Base-by-base conservation (phyloP, 1,139 yeast genomes). In the Suhomyces anneliseae region DNA sequence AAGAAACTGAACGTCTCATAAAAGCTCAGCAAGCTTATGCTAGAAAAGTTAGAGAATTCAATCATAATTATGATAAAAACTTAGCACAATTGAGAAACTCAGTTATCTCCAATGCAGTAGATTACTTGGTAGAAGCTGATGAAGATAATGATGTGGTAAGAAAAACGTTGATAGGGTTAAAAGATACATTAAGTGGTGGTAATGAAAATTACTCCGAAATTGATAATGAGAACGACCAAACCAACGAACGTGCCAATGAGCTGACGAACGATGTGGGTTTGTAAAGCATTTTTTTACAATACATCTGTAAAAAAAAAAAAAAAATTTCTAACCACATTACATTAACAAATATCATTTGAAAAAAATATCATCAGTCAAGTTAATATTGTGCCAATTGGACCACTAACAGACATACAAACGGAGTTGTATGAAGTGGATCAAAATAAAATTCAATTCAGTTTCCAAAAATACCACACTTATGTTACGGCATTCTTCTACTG, bases 1-100 rank as follows among this genome's bases (percentile, higher is more conserved):
- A 46, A 11, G 54, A 51, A 33, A 46, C 49, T n/a, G 54, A 50
- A 32, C 38, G 43, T 9, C 42, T 51, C 38, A 43, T 52, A 9
- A 36, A 38, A 27, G 42, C 47, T 24, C 54, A 50, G n/a, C 48
- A 45, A 38, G 43, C 43, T 6, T 48, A 45, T 35, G 39, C 41
- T 11, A 43, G 38, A 19, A 43, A 42, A 37, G 44, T 52, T 5
- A 32, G 46, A 32, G 45, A 49, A 31, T 43, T 47, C 31, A 49
- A 41, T 15, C 37, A 40, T 5, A 38, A 32, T 10, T 40, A 48
- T 38, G 46, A 32, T 11, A 32, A 27, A 5, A 34, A 31, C 14
- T 26, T 43, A 26, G 40, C 36, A 8, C 33, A 40, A 11, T 31
- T 50, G 32, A 43, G 40, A 14, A 37, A 38, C 9, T 37, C 38